These are phyloP conservation scores for Phytophthora europaea DNA, from an alignment of 352 stramenopile genomes.

Conservation along the genomic window DNA sequence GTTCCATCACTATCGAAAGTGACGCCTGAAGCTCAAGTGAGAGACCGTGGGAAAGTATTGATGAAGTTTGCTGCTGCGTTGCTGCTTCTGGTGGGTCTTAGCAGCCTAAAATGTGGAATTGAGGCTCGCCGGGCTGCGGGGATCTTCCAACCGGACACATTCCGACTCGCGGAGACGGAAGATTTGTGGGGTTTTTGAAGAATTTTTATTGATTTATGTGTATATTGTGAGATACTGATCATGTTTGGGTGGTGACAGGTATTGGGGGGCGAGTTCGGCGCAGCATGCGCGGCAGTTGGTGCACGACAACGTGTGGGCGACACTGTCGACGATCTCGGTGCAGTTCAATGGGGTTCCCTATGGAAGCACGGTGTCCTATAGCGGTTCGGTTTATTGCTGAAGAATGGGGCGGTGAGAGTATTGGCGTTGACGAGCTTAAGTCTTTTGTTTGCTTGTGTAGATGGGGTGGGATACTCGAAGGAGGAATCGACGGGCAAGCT, in stretches of 20 bases:
- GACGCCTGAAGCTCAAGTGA: constrained; percentile 27
- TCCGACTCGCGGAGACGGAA: constrained; percentile 24
- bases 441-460: constrained; percentile 34
- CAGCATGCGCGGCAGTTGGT: constrained; percentile 71
- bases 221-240: too few species aligned
- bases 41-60: neutral
- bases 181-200: constrained; percentile 16
- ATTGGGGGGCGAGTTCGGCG: constrained; percentile 34
- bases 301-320: constrained; percentile 73
- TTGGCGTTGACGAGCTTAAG: neutral
- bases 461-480: constrained; percentile 60
- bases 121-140: constrained; percentile 16
- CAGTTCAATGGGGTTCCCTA: constrained; percentile 66
- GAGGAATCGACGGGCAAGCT: constrained; percentile 66
- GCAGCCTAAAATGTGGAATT: constrained; percentile 1
- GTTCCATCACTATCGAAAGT: constrained; percentile 24
- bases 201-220: neutral
- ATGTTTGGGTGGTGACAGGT: constrained; percentile 14
- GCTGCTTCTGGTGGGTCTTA: constrained; percentile 22
- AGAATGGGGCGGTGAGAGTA: neutral
- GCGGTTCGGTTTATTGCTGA: constrained; percentile 43
- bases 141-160: constrained; percentile 31
- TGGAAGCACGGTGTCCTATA: constrained; percentile 74
- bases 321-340: constrained; percentile 69
- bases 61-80: constrained; percentile 20